These are phyloP conservation scores for Penicillium sp. DNA, from an alignment of 2,329 filamentous ascomycete species.

Conservation along the genomic window DNA sequence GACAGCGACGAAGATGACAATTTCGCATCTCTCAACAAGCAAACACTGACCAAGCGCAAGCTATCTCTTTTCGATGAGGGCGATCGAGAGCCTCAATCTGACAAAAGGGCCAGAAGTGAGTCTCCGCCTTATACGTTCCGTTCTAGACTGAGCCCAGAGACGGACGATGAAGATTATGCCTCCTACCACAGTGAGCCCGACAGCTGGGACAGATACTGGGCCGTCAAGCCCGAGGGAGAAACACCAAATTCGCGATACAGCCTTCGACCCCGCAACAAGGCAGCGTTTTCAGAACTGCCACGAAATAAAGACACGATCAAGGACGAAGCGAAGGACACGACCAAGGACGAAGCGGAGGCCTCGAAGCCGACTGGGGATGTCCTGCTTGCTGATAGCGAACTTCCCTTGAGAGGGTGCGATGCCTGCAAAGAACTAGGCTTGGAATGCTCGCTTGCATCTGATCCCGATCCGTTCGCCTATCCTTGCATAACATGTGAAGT, in stretches of 20 bases:
- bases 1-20: slow-evolving; percentile 38
- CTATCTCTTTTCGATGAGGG: not conserved
- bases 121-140: not conserved
- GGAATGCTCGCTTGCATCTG: slow-evolving; percentile 32
- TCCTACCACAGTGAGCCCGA: not conserved
- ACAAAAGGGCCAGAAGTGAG: not conserved
- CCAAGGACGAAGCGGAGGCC: not conserved
- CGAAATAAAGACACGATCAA: not conserved
- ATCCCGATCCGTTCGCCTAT: slow-evolving; percentile 33
- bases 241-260: not conserved
- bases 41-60: slow-evolving; percentile 4
- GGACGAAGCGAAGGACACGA: too few relatives aligned
- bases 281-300: not conserved
- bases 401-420: slow-evolving; percentile 34
- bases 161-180: not conserved
- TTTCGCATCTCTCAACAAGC: slow-evolving; percentile 27
- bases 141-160: not conserved
- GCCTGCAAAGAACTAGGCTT: slow-evolving; percentile 28
- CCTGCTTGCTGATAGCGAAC: slow-evolving; percentile 1
- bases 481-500: slow-evolving; percentile 38
- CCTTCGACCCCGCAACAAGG: not conserved
- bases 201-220: slow-evolving; percentile 5
- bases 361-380: not conserved
- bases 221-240: not conserved
- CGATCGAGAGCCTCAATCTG: not conserved